Conservation (phyloP, 441 rosid genomes). For the Omphalea diandra region DNA sequence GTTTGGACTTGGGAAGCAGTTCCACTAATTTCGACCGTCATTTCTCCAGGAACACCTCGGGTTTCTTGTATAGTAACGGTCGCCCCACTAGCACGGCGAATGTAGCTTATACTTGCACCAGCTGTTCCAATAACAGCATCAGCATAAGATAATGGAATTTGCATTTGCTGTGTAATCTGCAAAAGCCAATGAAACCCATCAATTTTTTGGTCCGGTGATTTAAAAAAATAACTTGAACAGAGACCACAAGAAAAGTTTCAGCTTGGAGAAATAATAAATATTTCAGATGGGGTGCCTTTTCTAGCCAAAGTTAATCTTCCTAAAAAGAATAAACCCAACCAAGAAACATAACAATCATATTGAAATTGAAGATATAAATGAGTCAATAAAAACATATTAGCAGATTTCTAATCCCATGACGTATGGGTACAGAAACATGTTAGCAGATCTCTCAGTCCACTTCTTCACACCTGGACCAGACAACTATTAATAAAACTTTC, state of each 20-base stretch:
- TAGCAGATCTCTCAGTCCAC: too few relatives aligned
- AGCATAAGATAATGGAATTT: constrained; percentile 85
- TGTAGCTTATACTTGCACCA: constrained; percentile 93
- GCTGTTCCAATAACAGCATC: constrained; percentile 97
- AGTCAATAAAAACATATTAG: too few relatives aligned
- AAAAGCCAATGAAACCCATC: constrained; percentile 18
- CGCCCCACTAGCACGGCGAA: constrained; percentile 94
- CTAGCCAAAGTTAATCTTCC: too few relatives aligned
- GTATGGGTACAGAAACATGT: too few relatives aligned
- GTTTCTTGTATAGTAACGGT: constrained; percentile 94
- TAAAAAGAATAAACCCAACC: too few relatives aligned
- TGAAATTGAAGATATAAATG: too few relatives aligned
- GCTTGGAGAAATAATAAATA: neutral
- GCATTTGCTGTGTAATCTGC: constrained; percentile 91
- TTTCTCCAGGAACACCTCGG: constrained; percentile 92
- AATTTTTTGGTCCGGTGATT: neutral
- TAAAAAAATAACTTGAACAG: neutral
- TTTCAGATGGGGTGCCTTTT: too few relatives aligned
- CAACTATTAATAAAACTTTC: too few relatives aligned
- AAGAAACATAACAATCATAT: too few relatives aligned
- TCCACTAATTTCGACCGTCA: constrained; percentile 98
- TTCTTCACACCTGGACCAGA: too few relatives aligned
- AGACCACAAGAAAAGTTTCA: neutral
- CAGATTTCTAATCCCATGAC: too few relatives aligned
- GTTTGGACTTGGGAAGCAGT: constrained; percentile 92